A percentile compares a stretch with the other conserved stretches of the same genome.
These are phyloP conservation scores for Phytophthora brassicae DNA, from an alignment of 352 stramenopile genomes.

Conservation along the genomic window DNA sequence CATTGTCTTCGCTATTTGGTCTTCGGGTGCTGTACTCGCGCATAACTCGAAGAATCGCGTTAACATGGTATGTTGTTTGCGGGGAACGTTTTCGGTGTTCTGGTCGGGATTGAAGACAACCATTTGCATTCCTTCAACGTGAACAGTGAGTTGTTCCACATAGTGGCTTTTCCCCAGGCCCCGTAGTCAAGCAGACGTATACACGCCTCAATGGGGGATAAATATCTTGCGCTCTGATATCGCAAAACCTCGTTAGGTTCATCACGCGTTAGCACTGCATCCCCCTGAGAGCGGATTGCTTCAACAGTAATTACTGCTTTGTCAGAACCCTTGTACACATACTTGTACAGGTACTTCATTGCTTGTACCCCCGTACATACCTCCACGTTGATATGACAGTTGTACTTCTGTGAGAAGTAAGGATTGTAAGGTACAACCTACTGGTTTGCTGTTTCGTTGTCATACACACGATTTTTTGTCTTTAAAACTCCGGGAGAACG, in stretches of 20 bases:
- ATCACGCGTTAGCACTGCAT: background rate
- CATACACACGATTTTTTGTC: conserved; percentile 1
- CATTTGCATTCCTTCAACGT: background rate
- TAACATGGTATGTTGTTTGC: background rate
- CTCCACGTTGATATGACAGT: background rate
- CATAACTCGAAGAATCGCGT: conserved; percentile 16
- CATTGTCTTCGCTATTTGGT: conserved; percentile 6
- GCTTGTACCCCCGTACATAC: background rate
- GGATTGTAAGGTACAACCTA: background rate
- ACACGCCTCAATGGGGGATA: background rate
- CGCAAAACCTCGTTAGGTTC: background rate
- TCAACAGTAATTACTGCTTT: background rate
- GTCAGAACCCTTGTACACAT: conserved; percentile 9
- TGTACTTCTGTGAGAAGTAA: conserved; percentile 24
- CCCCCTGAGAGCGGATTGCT: background rate
- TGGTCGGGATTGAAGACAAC: background rate
- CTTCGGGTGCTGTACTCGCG: background rate
- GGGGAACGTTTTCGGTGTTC: background rate
- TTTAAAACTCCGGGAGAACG: background rate
- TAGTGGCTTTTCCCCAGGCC: conserved; percentile 1
- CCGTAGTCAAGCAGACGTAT: background rate
- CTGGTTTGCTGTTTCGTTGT: conserved; percentile 10
- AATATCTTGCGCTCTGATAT: background rate
- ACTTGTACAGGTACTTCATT: background rate
- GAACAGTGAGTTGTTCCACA: conserved; percentile 5